A percentile compares a stretch with the other conserved stretches of the same genome.
These are phyloP conservation scores for Exophiala oligosperma DNA, from an alignment of 2,329 filamentous ascomycete species.

Conservation along the genomic window DNA sequence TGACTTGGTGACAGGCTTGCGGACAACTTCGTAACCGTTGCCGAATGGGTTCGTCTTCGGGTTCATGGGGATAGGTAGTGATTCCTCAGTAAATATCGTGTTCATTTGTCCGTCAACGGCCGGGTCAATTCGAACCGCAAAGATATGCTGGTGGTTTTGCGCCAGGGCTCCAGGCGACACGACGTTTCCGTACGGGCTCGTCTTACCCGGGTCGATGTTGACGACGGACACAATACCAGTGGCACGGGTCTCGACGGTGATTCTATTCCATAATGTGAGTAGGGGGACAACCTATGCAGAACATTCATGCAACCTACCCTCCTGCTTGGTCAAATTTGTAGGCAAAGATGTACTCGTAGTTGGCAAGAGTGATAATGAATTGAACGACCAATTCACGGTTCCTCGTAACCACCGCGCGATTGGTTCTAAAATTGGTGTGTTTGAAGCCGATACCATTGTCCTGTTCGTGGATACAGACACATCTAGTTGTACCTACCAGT, in stretches of 20 bases:
- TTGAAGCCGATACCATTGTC: constrained; percentile 70
- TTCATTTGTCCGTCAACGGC: constrained; percentile 60
- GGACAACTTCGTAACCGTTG: constrained; percentile 60
- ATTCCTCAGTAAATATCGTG: constrained; percentile 56
- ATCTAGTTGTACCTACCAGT: too few relatives aligned
- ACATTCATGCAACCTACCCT: constrained; percentile 34
- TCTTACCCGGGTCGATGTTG: constrained; percentile 58
- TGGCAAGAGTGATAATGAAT: constrained; percentile 66
- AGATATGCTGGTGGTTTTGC: constrained; percentile 70
- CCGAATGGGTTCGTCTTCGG: constrained; percentile 60
- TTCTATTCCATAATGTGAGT: constrained; percentile 24
- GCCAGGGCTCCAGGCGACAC: constrained; percentile 65
- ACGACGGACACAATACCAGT: constrained; percentile 66
- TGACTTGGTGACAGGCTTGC: constrained; percentile 48
- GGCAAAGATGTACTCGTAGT: constrained; percentile 69
- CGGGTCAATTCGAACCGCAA: constrained; percentile 65
- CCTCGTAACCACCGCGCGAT: constrained; percentile 61
- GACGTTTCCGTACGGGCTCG: constrained; percentile 59
- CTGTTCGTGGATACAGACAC: constrained; percentile 66
- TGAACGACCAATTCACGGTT: constrained; percentile 65
- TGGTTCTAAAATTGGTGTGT: constrained; percentile 67
- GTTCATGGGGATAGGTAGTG: constrained; percentile 50
- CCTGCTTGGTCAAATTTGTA: constrained; percentile 65
- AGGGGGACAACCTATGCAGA: background rate
- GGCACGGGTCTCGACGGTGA: constrained; percentile 62